These are phyloP conservation scores for Monosporozyma unispora DNA, from an alignment of 805 yeast species.

Conservation along the genomic window DNA sequence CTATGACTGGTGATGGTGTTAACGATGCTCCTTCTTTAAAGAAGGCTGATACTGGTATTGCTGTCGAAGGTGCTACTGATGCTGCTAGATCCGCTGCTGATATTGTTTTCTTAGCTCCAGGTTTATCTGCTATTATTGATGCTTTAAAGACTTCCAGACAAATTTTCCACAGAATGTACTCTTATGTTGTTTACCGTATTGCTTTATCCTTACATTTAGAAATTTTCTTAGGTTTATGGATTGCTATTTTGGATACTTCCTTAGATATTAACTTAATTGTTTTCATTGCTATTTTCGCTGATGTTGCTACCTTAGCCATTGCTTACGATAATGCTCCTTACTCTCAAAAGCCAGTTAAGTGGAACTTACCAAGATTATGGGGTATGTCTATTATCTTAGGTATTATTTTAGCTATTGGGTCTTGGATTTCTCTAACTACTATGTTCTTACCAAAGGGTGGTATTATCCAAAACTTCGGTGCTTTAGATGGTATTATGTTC, in stretches of 20 bases:
- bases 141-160: slow-evolving; percentile 92
- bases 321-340: slow-evolving; percentile 97
- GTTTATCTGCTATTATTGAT: slow-evolving; percentile 90
- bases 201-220: slow-evolving; percentile 93
- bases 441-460: slow-evolving; percentile 88
- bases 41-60: slow-evolving; percentile 95
- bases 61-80: slow-evolving; percentile 97
- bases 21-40: slow-evolving; percentile 96
- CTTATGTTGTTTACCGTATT: slow-evolving; percentile 96
- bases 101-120: slow-evolving; percentile 91
- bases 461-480: slow-evolving; percentile 93
- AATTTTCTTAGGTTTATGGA: slow-evolving; percentile 91
- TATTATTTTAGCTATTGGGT: slow-evolving; percentile 75
- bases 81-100: slow-evolving; percentile 97
- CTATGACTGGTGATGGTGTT: slow-evolving; percentile 99
- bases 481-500: slow-evolving; percentile 86
- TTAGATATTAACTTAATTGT: slow-evolving; percentile 86
- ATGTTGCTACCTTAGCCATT: slow-evolving; percentile 93
- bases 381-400: slow-evolving; percentile 90
- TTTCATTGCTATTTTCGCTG: slow-evolving; percentile 95
- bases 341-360: slow-evolving; percentile 87
- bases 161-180: slow-evolving; percentile 98
- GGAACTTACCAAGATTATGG: slow-evolving; percentile 97
- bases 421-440: slow-evolving; percentile 92
- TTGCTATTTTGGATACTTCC: slow-evolving; percentile 82